phyloP scores from a whole-genome alignment of 176 grass and related monocot genomes.

The Oryza glaberrima region DNA sequence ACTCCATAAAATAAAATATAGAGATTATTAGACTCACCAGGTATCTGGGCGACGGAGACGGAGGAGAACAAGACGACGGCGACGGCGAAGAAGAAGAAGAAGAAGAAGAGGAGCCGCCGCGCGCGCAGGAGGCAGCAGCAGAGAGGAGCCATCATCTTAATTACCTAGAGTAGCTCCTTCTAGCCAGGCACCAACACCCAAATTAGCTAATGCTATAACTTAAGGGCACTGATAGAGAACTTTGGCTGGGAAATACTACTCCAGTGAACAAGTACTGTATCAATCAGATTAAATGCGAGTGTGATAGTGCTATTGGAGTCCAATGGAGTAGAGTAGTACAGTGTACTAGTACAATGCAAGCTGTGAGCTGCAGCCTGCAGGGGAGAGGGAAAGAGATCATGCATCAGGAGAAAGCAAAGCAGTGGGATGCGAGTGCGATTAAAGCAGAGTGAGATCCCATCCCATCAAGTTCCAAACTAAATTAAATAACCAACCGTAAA shows the following conservation, averaged over 20 bases:
- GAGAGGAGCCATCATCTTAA: not conserved
- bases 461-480: not conserved
- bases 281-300: too few relatives aligned
- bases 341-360: not conserved
- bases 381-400: not conserved
- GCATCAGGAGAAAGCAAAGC: not conserved
- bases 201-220: not conserved
- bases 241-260: not conserved
- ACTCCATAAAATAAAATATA: too few relatives aligned
- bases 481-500: too few relatives aligned
- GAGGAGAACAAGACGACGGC: not conserved
- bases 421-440: not conserved
- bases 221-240: not conserved
- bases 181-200: too few relatives aligned
- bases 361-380: not conserved
- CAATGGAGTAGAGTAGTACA: too few relatives aligned
- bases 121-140: not conserved
- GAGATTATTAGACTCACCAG: slow-evolving; percentile 35
- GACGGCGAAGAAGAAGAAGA: not conserved
- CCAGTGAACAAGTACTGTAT: too few relatives aligned
- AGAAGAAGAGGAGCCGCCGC: not conserved
- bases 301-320: too few relatives aligned
- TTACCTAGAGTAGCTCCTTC: not conserved
- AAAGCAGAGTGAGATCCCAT: not conserved
- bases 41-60: slow-evolving; percentile 45